A percentile compares a stretch with the other conserved stretches of the same genome.
phyloP scores from a whole-genome alignment of 192 early-diverging fungal genomes.

The Linnemannia zychae region DNA sequence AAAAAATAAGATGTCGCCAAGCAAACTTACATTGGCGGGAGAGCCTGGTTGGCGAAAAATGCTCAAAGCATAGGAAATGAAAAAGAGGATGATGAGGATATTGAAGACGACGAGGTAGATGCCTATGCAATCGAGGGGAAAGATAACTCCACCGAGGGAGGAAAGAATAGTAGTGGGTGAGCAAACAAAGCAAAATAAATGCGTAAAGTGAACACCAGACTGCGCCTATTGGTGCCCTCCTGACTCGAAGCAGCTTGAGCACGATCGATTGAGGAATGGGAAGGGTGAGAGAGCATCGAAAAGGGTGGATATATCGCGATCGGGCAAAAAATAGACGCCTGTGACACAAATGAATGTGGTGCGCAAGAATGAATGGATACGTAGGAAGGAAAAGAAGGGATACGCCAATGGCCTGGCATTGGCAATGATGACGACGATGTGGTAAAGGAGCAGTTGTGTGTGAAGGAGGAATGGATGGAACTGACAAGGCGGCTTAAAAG shows the following conservation, averaged over 20 bases:
- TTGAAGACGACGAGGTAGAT: slow-evolving; percentile 57
- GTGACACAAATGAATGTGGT: neutral
- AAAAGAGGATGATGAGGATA: slow-evolving; percentile 51
- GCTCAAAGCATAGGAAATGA: slow-evolving; percentile 62
- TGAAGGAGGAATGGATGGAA: neutral
- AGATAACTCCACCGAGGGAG: slow-evolving; percentile 6
- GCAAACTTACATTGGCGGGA: slow-evolving; percentile 55
- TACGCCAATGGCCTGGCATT: neutral
- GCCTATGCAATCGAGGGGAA: slow-evolving; percentile 22
- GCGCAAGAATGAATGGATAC: neutral
- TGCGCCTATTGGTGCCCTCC: neutral
- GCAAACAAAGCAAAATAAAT: neutral
- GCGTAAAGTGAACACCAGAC: neutral
- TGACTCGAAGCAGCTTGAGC: neutral
- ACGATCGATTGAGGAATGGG: neutral
- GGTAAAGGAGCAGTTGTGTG: neutral
- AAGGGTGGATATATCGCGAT: neutral
- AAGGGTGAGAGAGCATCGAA: neutral
- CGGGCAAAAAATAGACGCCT: neutral
- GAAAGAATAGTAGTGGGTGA: neutral
- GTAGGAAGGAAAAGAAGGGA: neutral
- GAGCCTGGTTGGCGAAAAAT: slow-evolving; percentile 58
- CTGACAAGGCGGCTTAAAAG: neutral
- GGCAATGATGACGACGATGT: neutral
- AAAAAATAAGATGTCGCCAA: neutral